Evolutionary conservation across 176 grass and related monocot species (phyloP), one percentile per base, ranked within the genome.

Genomic region (Cenchrus fungigraminus): DNA sequence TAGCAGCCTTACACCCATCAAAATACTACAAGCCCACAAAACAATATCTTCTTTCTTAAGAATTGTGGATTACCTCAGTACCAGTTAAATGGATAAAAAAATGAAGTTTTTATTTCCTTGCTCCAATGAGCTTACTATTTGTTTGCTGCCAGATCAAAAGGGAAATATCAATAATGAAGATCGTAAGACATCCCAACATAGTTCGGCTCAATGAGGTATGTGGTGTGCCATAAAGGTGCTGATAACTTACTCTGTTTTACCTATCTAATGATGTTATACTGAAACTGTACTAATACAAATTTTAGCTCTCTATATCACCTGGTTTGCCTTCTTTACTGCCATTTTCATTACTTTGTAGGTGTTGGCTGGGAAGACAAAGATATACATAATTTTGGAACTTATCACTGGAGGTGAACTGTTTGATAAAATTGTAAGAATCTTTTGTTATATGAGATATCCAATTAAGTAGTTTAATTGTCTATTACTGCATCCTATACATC

Each of bases 81-180:
- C 52, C 17, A 50, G 29, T 73, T 50, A 12, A 73, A 11, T 2
- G 3, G 6, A 63, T 44, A 14, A 29, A 65, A 58, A 17, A 25
- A 63, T 6, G 12, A 19, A 76, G 50, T 68, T 19, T 28, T 73
- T 15, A 12, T 49, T 47, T 78, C n/a, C 40, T 52, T 76, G 20
- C 46, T 44, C 34, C 74, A 79, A 8, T 50, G 46, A 64, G 65
- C 74, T 89, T 3, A 84, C 28, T 57, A 28, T 46, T 57, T 54
- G 45, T 70, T 80, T 74, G 17, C 83, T 65, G 66, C 32, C 85
- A 98, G 97, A 95, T 95, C 69, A 98, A 95, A 89, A 98, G 82
- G 88, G 97, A 98, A 77, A 98, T 98, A 94, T 98, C 93, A 15
- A 95, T 95, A 85, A 98, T 95, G 93, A 99, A 99, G 90, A 99